Base-by-base conservation (phyloP, 2,329 filamentous ascomycete genomes). In the Metarhizium anisopliae region DNA sequence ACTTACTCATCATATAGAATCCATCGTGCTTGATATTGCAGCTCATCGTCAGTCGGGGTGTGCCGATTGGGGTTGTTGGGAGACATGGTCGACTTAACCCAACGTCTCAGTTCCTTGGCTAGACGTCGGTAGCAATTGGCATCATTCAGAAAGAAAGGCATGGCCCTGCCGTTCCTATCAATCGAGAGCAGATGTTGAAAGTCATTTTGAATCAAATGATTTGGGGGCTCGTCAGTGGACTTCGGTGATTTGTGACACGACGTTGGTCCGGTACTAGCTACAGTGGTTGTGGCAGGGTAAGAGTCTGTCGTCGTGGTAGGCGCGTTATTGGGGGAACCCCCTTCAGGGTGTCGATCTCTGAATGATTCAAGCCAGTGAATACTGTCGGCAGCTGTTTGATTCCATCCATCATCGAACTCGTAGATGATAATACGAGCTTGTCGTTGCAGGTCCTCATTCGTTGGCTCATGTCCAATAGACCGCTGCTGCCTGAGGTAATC, bases 21-120 rank as follows among this genome's bases (percentile, higher is more conserved):
- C 79, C 81, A 85, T 18, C 82, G 76, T 2, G 82, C 81, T 63
- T 85, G 83, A 59, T 83, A 78, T 63, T 83, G 79, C n/a, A 86
- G 68, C 62, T 85, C 82, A n/a, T 79, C 75, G 59, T 85, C 82
- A 0, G 75, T 78, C 0, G 77, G 83, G n/a, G 79, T 69, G 57
- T 85, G 82, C 45, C 73, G 72, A 63, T 77, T 83, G 2, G 81
- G 82, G 59, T 85, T 85, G 60, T 84, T 82, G 0, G 77, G 68
- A 4, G 81, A 84, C 74, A 78, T 82, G 29, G 75, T 74, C 5
- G 77, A 71, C 14, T 71, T 70, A 2, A 80, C 77, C 65, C 75
- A 85, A 35, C 81, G 74, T 40, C 66, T 69, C 32, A 86, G 69
- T 56, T 83, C 80, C 43, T 72, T 73, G 0, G 77, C 77, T 18